Base-by-base conservation (phyloP, 2,329 filamentous ascomycete genomes). In the Blumeria hordei region DNA sequence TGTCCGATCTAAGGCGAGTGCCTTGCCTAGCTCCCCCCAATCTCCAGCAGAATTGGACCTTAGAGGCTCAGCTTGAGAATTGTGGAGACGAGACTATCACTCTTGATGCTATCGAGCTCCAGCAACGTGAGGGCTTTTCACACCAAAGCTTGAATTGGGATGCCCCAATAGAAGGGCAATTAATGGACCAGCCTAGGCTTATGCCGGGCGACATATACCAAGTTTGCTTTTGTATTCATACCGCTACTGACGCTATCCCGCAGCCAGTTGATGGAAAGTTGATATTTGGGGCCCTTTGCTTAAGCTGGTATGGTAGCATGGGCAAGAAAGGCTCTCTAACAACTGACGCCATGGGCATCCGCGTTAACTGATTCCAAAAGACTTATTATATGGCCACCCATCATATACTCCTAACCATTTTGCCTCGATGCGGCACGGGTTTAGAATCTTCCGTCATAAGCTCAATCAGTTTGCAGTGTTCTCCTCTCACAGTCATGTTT, bases 21-120 rank as follows among this genome's bases (percentile, higher is more conserved):
- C 86, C 55, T 64, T 73, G 44, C 66, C 70, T 2, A 62, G 69
- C 67, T 55, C 58, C 5, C 5, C 14, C 51, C 6, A 37, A 18
- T 28, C 35, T 11, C 12, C 44, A 45, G 18, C 60, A 57, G 59
- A 70, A 57, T 57, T 94, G 86, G 76, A 80, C 86, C 12, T 73
- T 98, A 53, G 92, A 98, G 68, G 92, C 90, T 32, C 92, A 98
- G 70, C 69, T 98, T 57, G 92, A 98, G 71, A 98, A 96, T 67
- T 85, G 88, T 64, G 86, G 86, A 50, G 88, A 95, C 65, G 81
- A 81, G 47, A 72, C 80, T 4, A 83, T 96, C 60, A 78, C 85
- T 64, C 74, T 98, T 54, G 85, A 94, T 68, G 71, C 70, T 58
- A 76, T 80, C 34, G 69, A 69, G 35, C 66, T 82, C 56, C 73